Evolutionary conservation across 176 grass and related monocot species (phyloP).

Genomic region (Cenchrus fungigraminus): DNA sequence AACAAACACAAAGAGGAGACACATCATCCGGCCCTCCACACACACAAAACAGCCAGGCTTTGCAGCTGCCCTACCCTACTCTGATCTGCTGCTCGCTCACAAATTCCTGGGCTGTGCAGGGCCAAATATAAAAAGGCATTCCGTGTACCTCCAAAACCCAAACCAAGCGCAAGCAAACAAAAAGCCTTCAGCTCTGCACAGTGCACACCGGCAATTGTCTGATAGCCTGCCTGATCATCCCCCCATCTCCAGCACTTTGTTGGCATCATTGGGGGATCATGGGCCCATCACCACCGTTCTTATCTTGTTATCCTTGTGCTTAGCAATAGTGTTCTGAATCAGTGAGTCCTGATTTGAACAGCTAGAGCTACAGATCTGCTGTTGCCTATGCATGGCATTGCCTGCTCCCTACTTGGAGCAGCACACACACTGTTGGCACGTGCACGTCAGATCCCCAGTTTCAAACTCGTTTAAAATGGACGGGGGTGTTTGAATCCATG

Average conservation of each 20-base stretch:
- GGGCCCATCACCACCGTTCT: conserved; percentile 14
- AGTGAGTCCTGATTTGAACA: conserved; percentile 22
- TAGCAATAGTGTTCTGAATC: conserved; percentile 1
- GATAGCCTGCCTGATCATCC: conserved; percentile 42
- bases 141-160: conserved; percentile 26
- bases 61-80: conserved; percentile 1
- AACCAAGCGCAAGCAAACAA: conserved; percentile 24
- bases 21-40: neutral
- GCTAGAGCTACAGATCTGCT: neutral
- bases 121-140: conserved; percentile 15
- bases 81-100: neutral
- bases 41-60: neutral
- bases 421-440: conserved; percentile 12
- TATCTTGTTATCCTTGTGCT: conserved; percentile 15
- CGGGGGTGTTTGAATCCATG: too few species aligned
- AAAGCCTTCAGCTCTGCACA: conserved; percentile 24
- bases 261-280: conserved; percentile 48
- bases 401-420: conserved; percentile 30
- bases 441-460: conserved; percentile 28
- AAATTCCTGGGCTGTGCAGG: conserved; percentile 35
- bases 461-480: conserved; percentile 43
- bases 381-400: conserved; percentile 43
- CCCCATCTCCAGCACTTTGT: conserved; percentile 25
- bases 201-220: neutral
- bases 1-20: neutral